Percentiles rank a stretch among this genome's conserved stretches.
Evolutionary conservation across 495 filamentous ascomycete genomes (phyloP).

Genomic region (Xanthoparmelia taractica): DNA sequence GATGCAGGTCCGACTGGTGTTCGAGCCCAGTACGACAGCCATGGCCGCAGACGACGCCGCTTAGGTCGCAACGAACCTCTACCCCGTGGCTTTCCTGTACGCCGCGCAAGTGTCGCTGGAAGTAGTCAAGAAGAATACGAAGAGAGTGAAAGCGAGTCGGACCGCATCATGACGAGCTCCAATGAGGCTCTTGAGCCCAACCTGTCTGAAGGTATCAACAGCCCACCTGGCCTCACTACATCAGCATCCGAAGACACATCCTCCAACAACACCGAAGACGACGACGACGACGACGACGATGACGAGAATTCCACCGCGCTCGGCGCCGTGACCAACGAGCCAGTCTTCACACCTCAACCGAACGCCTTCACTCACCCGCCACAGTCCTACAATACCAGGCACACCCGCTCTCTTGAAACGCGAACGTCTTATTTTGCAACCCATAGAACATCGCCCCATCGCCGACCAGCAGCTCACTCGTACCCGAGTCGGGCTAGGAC

Average conservation of each 20-base stretch:
- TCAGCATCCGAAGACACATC: constrained; percentile 29
- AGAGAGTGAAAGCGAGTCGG: constrained; percentile 78
- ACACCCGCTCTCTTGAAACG: constrained; percentile 20
- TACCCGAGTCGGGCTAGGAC: constrained; percentile 25
- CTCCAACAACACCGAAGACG: constrained; percentile 38
- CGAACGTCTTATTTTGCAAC: constrained; percentile 32
- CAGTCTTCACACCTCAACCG: constrained; percentile 73
- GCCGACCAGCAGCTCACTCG: constrained; percentile 24
- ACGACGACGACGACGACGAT: constrained; percentile 46
- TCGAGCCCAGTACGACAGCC: constrained; percentile 53
- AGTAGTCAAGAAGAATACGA: constrained; percentile 91
- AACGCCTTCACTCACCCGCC: constrained; percentile 84
- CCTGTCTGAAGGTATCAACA: constrained; percentile 22
- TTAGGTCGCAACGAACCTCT: constrained; percentile 38
- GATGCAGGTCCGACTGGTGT: constrained; percentile 84
- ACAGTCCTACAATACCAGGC: constrained; percentile 13
- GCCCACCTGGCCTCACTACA: constrained; percentile 21
- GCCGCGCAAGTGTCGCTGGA: constrained; percentile 41
- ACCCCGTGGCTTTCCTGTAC: constrained; percentile 10
- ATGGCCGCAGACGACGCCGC: constrained; percentile 41
- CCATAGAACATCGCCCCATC: constrained; percentile 17
- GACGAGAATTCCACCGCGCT: constrained; percentile 79
- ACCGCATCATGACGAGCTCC: constrained; percentile 75
- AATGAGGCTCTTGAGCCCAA: constrained; percentile 58
- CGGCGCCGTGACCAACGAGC: constrained; percentile 51